Evolutionary conservation across 352 stramenopile species (phyloP), one percentile per base, ranked within the genome.

Genomic region (Pythium aristosporum): DNA sequence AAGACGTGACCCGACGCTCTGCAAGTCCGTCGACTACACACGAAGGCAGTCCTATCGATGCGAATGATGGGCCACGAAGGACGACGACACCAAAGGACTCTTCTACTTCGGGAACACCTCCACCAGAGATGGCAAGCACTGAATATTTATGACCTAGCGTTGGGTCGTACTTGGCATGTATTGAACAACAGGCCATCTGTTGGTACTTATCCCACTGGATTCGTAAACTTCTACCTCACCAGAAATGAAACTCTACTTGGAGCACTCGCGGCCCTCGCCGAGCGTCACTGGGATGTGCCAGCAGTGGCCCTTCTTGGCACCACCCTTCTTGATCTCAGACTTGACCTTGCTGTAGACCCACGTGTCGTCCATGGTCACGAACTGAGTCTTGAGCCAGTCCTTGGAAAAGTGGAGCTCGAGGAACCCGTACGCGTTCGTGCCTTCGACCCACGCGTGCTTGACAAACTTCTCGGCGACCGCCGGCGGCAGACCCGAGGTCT

Each of bases 321-420:
- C 87, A n/a, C 87, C 87, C 47, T 77, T 75, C 47, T 89, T 81
- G 46, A 92, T 92, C 67, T 92, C 68, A 13, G 81, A 71, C 68
- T 90, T 85, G 21, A 80, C 75, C 28, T 87, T 77, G 59, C 84
- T 92, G 65, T 92, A 96, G 15, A 79, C 78, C 85, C 87, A 96
- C 34, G 68, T 66, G 52, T 86, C 73, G 61, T 94, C 85, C 52
- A 94, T 93, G 13, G 87, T 94, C 37, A 92, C 79, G 41, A 92
- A 96, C 71, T 96, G 70, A 1, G 86, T 87, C 61, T 80, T 84
- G 39, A 93, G 74, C 87, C 87, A 96, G 41, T 96, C 85, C 65
- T 93, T 74, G 5, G 85, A 93, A 57, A 96, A 90, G 60, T 82
- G 75, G 20, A 96, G 72, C 73, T 92, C 87, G 30, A 94, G 86